Base-by-base conservation (phyloP, 805 yeast species). In the Torulaspora microellipsoides region DNA sequence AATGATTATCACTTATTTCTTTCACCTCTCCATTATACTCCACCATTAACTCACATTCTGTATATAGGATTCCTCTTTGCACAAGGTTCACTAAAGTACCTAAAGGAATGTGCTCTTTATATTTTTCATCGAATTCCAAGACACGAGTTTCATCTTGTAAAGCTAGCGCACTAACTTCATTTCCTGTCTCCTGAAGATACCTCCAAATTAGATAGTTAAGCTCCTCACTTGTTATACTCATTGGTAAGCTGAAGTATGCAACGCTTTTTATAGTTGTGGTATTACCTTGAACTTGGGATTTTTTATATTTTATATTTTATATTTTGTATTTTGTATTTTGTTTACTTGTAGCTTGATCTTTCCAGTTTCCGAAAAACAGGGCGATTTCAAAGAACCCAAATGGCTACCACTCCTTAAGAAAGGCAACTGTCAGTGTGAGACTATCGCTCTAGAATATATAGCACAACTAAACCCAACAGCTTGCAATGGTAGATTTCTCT, bases 181-280 rank as follows among this genome's bases (percentile, higher is more conserved):
- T 71, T 2, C 95, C 95, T 5, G 82, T 71, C 62, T 93, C 98
- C 59, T 88, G 95, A 31, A 89, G 72, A 59, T 91, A 93, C 48
- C 97, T 69, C 96, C 96, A 93, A 42, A 91, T 78, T 54, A 93
- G 74, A 60, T 91, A 91, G 69, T 91, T 93, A 42, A 91, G 76
- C 65, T 89, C 95, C 45, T 76, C 80, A 44, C 93, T 83, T 4
- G 93, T 77, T 38, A 91, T 68, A 20, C 95, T 83, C 96, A 88
- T 87, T 15, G n/a, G 33, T 35, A 14, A 20, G 25, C 25, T 20
- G 8, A 17, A 17, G 25, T 20, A 20, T 8, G 6, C 25, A 5
- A 20, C 25, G 25, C 25, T 20, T 20, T 17, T 20, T 20, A 20
- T 20, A 8, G 25, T 20, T 20, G 25, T 7, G 8, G 25, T 20